Percentiles rank a stretch among this genome's conserved stretches.
These are phyloP conservation scores for Adiantum capillusveneris DNA, from an alignment of 75 land plant genomes.

Conservation along the genomic window DNA sequence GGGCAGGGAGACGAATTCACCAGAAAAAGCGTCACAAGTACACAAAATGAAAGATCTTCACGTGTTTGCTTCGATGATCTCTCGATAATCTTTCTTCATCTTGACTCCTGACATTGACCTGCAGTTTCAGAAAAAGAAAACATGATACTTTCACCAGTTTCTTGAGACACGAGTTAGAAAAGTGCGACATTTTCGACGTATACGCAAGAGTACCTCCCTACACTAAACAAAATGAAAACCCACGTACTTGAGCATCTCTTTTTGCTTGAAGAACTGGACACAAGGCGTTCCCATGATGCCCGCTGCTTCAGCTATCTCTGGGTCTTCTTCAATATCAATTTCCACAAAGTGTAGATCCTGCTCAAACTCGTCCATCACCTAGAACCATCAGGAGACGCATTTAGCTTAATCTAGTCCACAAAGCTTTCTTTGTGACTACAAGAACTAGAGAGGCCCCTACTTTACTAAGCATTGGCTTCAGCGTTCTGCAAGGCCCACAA, in stretches of 20 bases:
- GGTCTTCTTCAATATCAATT: slow-evolving; percentile 98
- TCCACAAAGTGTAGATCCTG: slow-evolving; percentile 84
- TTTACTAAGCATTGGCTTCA: slow-evolving; percentile 90
- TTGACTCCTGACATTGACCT: slow-evolving; percentile 89
- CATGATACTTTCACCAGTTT: not conserved
- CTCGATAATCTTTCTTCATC: slow-evolving; percentile 94
- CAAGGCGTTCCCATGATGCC: slow-evolving; percentile 99
- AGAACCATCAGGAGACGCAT: too few species aligned
- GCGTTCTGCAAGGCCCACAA: slow-evolving; percentile 94
- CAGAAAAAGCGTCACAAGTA: not conserved
- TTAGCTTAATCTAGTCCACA: too few species aligned
- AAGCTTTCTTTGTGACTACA: too few species aligned
- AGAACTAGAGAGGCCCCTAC: slow-evolving; percentile 21
- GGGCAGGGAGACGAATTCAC: not conserved
- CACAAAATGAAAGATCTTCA: slow-evolving; percentile 5
- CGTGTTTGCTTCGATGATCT: slow-evolving; percentile 69
- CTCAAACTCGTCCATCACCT: slow-evolving; percentile 94
- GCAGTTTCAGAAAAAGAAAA: slow-evolving; percentile 14
- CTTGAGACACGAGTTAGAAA: not conserved
- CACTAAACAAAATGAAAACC: not conserved
- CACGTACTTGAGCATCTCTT: slow-evolving; percentile 77
- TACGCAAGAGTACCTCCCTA: too few species aligned
- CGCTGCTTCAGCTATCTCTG: slow-evolving; percentile 95
- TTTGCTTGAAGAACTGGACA: slow-evolving; percentile 93
- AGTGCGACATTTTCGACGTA: too few species aligned